Evolutionary conservation across 768 basidiomycete species (phyloP).

Genomic region (Boletus tomentosulus): DNA sequence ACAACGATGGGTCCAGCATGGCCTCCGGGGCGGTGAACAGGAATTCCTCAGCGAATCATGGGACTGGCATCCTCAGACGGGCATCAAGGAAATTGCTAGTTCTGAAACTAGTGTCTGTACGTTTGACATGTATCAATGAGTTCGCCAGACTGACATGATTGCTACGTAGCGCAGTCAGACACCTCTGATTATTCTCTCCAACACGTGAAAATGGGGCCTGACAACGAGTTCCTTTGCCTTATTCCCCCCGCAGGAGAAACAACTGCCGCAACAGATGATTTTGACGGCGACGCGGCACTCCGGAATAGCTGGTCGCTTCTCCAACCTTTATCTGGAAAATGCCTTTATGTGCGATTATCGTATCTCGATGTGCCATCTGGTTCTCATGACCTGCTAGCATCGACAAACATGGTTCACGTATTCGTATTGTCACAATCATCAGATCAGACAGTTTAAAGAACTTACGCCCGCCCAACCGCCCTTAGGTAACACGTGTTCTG

Average conservation of each 20-base stretch:
- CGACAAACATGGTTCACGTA: constrained; percentile 97
- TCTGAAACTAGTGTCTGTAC: constrained; percentile 42
- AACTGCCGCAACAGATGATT: constrained; percentile 45
- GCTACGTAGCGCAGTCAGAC: constrained; percentile 19
- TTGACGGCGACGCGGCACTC: constrained; percentile 59
- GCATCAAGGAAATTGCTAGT: constrained; percentile 59
- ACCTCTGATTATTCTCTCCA: constrained; percentile 53
- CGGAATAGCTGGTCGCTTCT: constrained; percentile 80
- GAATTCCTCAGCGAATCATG: constrained; percentile 74
- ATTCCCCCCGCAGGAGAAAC: constrained; percentile 60
- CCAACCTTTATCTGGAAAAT: constrained; percentile 71
- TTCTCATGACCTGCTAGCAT: constrained; percentile 49
- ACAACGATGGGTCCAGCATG: constrained; percentile 66
- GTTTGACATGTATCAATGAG: constrained; percentile 26
- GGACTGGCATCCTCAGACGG: constrained; percentile 37
- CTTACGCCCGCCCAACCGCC: constrained; percentile 59
- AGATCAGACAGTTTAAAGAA: constrained; percentile 96
- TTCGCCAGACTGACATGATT: constrained; percentile 11
- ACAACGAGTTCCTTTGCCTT: constrained; percentile 71
- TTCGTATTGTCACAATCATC: constrained; percentile 90
- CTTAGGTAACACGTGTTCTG: constrained; percentile 47
- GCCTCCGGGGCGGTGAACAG: constrained; percentile 67
- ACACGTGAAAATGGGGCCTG: constrained; percentile 68
- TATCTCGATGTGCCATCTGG: constrained; percentile 23
- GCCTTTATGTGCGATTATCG: constrained; percentile 71